Evolutionary conservation across 2,329 filamentous ascomycete species (phyloP), one percentile per base, ranked within the genome.

Genomic region (Colletotrichum caudatum): DNA sequence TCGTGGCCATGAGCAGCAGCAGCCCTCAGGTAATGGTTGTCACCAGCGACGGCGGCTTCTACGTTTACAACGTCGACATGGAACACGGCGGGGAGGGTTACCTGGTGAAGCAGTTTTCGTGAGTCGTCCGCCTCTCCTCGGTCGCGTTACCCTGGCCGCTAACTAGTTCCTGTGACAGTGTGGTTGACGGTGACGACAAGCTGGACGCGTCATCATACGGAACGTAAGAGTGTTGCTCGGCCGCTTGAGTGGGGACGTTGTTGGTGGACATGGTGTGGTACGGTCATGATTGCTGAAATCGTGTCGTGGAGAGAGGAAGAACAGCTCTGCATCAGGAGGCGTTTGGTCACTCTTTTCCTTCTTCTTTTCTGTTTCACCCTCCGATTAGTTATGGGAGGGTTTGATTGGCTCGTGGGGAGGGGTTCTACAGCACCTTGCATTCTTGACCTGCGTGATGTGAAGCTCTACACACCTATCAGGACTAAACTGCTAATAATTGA

Each of bases 21-120:
- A 95, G 93, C 35, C 96, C 96, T 0, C 95, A 98, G 77, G 93
- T 99, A 60, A 98, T 99, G 95, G 94, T 98, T 0, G 95, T 98
- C 18, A 99, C 96, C 0, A 98, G 93, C 76, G 96, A 99, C 79
- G 96, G 96, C 12, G 92, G 92, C 33, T 98, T 98, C 78, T 97
- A 96, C 76, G 92, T 98, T 39, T 99, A 95, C 82, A 95, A 94
- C 75, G 94, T 99, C 66, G 95, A 99, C 80, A 89, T 99, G 85
- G 95, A 97, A 76, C 93, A 93, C 73, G 96, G 96, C 23, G 96
- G 96, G 33, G 96, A 99, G 82, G 96, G 96, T 0, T 93, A 93
- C 60, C 82, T 99, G 76, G 91, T 95, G 64, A 97, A 97, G 80
- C 94, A 97, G 79, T 97, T 94, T 80, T 97, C 94, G 94, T 97